These are phyloP conservation scores for Zarea fungicola DNA, from an alignment of 2,329 filamentous ascomycete species.

Conservation along the genomic window DNA sequence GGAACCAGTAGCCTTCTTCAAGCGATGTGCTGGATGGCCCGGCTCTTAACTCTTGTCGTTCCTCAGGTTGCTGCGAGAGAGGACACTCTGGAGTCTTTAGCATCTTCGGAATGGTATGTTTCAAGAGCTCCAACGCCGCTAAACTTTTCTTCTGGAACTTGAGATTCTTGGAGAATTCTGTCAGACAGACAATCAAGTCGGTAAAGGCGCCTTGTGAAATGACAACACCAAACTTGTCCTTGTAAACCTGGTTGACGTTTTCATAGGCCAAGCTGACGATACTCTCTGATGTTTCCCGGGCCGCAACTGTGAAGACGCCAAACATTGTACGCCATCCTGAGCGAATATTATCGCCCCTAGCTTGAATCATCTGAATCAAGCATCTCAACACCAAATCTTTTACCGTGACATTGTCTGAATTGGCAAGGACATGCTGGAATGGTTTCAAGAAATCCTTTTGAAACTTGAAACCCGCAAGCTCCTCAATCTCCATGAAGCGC, in stretches of 20 bases:
- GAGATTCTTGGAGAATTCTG: constrained; percentile 97
- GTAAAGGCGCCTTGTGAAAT: constrained; percentile 96
- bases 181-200: constrained; percentile 91
- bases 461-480: constrained; percentile 97
- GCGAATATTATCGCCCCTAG: constrained; percentile 90
- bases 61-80: constrained; percentile 59
- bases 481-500: constrained; percentile 98
- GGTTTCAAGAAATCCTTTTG: constrained; percentile 99
- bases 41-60: constrained; percentile 22
- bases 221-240: constrained; percentile 89
- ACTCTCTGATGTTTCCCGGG: constrained; percentile 84
- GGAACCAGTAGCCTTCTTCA: constrained; percentile 98
- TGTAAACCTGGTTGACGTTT: constrained; percentile 93
- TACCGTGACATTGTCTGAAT: constrained; percentile 83
- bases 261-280: constrained; percentile 97
- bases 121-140: constrained; percentile 90
- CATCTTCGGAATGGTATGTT: constrained; percentile 92
- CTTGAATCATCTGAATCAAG: constrained; percentile 98
- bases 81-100: constrained; percentile 93
- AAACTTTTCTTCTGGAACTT: constrained; percentile 98
- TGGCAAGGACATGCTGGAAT: constrained; percentile 95
- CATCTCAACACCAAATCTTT: constrained; percentile 97
- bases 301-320: constrained; percentile 94
- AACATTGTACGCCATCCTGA: constrained; percentile 99
- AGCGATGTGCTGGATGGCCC: constrained; percentile 73